Percentiles rank a stretch among this genome's conserved stretches.
Conservation (phyloP, 1,284 basidiomycete species). For the Lentinula novae-zelandiae region DNA sequence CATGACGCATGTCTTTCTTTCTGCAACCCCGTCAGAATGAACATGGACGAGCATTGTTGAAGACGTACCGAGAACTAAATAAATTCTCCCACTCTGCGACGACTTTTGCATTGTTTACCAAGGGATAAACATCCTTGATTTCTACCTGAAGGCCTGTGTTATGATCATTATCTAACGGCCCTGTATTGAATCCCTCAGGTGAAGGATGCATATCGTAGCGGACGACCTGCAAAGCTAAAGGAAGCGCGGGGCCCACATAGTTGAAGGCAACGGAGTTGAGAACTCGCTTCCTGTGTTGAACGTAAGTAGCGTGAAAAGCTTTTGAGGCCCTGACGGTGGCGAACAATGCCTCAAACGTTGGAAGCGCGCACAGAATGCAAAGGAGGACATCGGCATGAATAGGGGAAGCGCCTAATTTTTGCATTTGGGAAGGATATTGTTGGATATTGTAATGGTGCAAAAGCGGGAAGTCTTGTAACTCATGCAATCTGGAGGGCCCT, state of each 20-base stretch:
- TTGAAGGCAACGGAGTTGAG: slow-evolving; percentile 8
- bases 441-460: not conserved
- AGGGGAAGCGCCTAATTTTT: not conserved
- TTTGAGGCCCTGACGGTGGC: not conserved
- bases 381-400: not conserved
- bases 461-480: too few relatives aligned
- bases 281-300: not conserved
- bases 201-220: not conserved
- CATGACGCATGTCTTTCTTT: slow-evolving; percentile 5
- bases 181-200: not conserved
- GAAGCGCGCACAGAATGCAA: not conserved
- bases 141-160: not conserved
- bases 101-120: not conserved
- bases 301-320: not conserved
- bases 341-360: not conserved
- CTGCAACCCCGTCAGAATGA: not conserved
- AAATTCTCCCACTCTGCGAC: slow-evolving; percentile 5
- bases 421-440: not conserved
- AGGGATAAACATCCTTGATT: not conserved
- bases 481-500: too few relatives aligned
- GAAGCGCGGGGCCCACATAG: slow-evolving; percentile 12
- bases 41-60: not conserved
- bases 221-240: slow-evolving; percentile 12
- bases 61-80: slow-evolving; percentile 1
- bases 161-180: not conserved